Evolutionary conservation across 2,329 filamentous ascomycete genomes (phyloP), one percentile per base, ranked within the genome.

Genomic region (Colletotrichum melonis): DNA sequence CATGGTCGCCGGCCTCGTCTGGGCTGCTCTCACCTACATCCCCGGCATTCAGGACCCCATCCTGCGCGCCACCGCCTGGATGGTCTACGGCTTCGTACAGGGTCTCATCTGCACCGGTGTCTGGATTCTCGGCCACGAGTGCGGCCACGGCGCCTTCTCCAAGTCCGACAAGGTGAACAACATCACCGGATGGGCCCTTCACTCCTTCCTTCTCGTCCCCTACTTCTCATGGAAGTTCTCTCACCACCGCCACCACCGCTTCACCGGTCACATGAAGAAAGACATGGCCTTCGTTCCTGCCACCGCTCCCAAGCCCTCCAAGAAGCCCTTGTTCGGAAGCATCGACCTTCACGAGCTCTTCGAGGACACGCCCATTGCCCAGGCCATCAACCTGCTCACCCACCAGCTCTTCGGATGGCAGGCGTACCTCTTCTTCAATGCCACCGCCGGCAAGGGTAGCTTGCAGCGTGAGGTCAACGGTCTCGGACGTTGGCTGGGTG

Each of bases 151-250:
- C 22, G 91, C 91, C 60, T 92, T 94, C 80, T 92, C 90, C n/a
- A 80, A 83, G 26, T 85, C 88, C 80, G 83, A 83, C 60, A 79
- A 76, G 38, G 79, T 93, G 75, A 93, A 93, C 80, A 87, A 92
- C 78, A 80, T 86, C 19, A 84, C 91, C 69, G 92, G 92, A 73
- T 92, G 91, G 85, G 79, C 88, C 62, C 82, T 91, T n/a, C 92
- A 94, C 86, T 92, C 90, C 7, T 85, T 88, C 72, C 86, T 94
- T 52, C 81, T 92, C 74, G 91, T 92, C 2, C 92, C 92, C 4
- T 94, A 92, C 84, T 93, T 93, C 84, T 91, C 89, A 62, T 94
- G 92, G 92, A 91, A 92, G 83, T 91, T 90, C 80, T 91, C 89
- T 38, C 92, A 94, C 81, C 87, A 88, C 72, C 88, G 92, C 63